phyloP scores from a whole-genome alignment of 2,329 filamentous ascomycete genomes.

The Colletotrichum limetticola region DNA sequence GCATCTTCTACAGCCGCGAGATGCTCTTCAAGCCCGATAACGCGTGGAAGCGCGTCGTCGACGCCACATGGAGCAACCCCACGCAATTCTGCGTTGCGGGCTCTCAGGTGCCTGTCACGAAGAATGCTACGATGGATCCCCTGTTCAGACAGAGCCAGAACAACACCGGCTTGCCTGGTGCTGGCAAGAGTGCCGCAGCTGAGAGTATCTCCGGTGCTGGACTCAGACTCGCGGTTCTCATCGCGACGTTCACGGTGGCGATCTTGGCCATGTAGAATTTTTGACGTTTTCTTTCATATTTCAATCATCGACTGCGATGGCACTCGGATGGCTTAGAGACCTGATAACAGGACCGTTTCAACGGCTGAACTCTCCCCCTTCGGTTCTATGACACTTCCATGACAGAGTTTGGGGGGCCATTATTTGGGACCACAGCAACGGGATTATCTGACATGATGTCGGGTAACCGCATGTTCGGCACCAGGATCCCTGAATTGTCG shows the following conservation, averaged over 20 bases:
- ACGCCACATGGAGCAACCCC: constrained; percentile 48
- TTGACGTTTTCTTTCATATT: neutral
- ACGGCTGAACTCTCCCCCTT: neutral
- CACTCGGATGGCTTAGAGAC: neutral
- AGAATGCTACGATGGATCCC: constrained; percentile 36
- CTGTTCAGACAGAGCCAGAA: constrained; percentile 32
- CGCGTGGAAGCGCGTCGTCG: constrained; percentile 52
- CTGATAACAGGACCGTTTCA: neutral
- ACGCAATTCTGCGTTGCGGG: constrained; percentile 45
- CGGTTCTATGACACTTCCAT: neutral
- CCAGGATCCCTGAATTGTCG: neutral
- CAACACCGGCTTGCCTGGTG: constrained; percentile 14
- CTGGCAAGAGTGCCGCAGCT: neutral
- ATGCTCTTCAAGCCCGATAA: constrained; percentile 53
- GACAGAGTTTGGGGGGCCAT: no score
- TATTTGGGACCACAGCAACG: neutral
- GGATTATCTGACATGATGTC: neutral
- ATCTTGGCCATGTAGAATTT: constrained; percentile 22
- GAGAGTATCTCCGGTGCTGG: neutral
- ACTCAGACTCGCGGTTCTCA: constrained; percentile 16
- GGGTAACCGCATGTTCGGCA: neutral
- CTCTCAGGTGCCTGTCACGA: constrained; percentile 40
- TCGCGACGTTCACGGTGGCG: constrained; percentile 6
- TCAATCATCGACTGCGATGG: neutral
- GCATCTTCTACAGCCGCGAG: constrained; percentile 57